These are phyloP conservation scores for Talaromyces sp. DNA, from an alignment of 2,329 filamentous ascomycete genomes.

Conservation along the genomic window DNA sequence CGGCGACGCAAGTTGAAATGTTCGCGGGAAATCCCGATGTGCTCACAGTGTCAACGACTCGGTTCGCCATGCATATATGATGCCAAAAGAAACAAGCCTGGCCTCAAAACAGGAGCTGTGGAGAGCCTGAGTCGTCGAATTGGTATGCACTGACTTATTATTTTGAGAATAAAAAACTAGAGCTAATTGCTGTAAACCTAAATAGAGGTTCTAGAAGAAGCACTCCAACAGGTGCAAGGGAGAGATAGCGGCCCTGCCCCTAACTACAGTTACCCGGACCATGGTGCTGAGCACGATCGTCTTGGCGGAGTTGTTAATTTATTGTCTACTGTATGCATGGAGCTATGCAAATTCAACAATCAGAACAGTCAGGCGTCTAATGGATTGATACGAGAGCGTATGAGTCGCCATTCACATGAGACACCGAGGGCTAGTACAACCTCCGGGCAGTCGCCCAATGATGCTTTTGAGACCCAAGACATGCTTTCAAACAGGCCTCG, in stretches of 20 bases:
- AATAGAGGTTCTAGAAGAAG: neutral
- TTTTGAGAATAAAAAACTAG: neutral
- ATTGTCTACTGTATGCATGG: constrained; percentile 9
- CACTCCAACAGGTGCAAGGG: neutral
- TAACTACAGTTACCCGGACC: no score
- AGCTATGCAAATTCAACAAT: constrained; percentile 13
- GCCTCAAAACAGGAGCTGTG: constrained; percentile 42
- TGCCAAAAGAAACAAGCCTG: constrained; percentile 37
- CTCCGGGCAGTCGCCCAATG: neutral
- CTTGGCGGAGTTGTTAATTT: constrained; percentile 6
- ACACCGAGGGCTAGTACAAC: neutral
- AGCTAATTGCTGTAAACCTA: no score
- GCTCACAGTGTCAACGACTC: constrained; percentile 5
- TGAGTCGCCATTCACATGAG: neutral
- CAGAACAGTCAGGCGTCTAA: neutral
- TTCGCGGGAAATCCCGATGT: constrained; percentile 4
- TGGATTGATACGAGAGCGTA: neutral
- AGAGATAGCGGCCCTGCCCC: neutral
- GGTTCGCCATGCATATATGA: constrained; percentile 34
- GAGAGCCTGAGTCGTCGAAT: constrained; percentile 38
- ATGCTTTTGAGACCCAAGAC: neutral
- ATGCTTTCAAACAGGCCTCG: neutral
- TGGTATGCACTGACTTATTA: constrained; percentile 24
- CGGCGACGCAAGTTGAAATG: constrained; percentile 9
- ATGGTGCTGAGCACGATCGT: neutral